Percentiles rank a stretch among this genome's conserved stretches.
Evolutionary conservation across 1,139 yeast species (phyloP).

Genomic region (Candida albicans): DNA sequence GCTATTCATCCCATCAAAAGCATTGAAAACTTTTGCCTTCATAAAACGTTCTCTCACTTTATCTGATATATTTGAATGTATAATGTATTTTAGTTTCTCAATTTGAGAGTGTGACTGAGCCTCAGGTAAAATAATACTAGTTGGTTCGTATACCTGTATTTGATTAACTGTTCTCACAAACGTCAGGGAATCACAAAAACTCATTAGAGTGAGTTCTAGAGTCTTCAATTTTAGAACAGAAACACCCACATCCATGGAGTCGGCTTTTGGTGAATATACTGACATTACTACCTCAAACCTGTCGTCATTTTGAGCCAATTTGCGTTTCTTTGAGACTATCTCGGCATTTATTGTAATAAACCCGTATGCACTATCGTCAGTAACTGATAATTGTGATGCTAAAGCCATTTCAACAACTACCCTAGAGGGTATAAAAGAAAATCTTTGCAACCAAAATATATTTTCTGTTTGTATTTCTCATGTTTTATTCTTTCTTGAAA

Average conservation of each 20-base stretch:
- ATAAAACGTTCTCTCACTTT: conserved; percentile 22
- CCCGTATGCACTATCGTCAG: conserved; percentile 8
- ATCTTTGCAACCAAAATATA: no score
- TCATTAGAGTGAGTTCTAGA: conserved; percentile 27
- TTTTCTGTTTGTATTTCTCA: no score
- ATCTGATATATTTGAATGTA: conserved; percentile 29
- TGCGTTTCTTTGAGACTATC: conserved; percentile 1
- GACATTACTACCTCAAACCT: conserved; percentile 12
- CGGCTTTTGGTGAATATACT: conserved; percentile 11
- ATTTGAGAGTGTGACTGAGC: conserved; percentile 22
- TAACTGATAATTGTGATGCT: neutral
- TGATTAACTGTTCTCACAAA: conserved; percentile 46
- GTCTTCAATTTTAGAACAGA: conserved; percentile 11
- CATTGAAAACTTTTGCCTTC: conserved; percentile 23
- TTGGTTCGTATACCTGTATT: conserved; percentile 34
- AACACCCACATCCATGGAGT: conserved; percentile 13
- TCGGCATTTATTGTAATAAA: conserved; percentile 6
- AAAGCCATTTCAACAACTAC: neutral
- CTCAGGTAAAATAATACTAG: conserved; percentile 34
- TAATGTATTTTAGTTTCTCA: conserved; percentile 34
- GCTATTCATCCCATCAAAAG: conserved; percentile 9
- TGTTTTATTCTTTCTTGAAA: no score
- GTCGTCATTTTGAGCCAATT: conserved; percentile 5
- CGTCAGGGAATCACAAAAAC: conserved; percentile 43
- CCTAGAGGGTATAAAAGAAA: neutral